These are phyloP conservation scores for Cryphonectria nitschkei DNA, from an alignment of 2,329 filamentous ascomycete genomes.

Conservation along the genomic window DNA sequence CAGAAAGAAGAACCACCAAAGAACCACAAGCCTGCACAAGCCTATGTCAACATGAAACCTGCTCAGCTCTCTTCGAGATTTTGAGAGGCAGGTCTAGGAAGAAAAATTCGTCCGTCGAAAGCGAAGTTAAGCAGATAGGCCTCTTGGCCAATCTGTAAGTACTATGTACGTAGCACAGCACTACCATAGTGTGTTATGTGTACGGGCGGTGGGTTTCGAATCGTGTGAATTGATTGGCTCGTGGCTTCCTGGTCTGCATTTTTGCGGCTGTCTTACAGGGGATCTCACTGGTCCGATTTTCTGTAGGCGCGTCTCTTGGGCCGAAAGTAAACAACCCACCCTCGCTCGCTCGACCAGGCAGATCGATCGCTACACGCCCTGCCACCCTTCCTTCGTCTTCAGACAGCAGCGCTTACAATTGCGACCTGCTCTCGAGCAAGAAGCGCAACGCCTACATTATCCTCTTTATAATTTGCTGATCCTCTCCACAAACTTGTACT, in stretches of 20 bases:
- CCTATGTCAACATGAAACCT: background rate
- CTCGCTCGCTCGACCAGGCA: conserved; percentile 1
- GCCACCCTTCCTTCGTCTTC: conserved; percentile 9
- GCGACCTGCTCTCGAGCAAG: conserved; percentile 18
- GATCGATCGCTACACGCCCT: conserved; percentile 23
- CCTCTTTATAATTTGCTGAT: conserved; percentile 16
- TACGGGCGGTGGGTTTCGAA: conserved; percentile 4
- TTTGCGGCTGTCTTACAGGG: conserved; percentile 6
- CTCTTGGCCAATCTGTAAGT: background rate
- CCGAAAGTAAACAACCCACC: conserved; percentile 25
- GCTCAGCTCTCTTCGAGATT: background rate
- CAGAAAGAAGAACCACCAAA: too few species aligned
- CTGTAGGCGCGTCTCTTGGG: conserved; percentile 24
- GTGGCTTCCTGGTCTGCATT: conserved; percentile 14
- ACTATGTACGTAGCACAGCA: background rate
- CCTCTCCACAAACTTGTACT: conserved; percentile 21
- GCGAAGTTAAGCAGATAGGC: too few species aligned
- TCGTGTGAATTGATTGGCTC: conserved; percentile 23
- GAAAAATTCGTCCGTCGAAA: background rate
- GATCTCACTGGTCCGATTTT: conserved; percentile 11
- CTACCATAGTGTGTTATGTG: conserved; percentile 1
- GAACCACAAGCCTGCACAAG: background rate
- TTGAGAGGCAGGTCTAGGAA: background rate
- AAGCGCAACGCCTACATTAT: conserved; percentile 14
- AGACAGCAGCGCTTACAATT: conserved; percentile 24